Evolutionary conservation across 306 rosid species (phyloP).

Genomic region (Lotus japonicus): DNA sequence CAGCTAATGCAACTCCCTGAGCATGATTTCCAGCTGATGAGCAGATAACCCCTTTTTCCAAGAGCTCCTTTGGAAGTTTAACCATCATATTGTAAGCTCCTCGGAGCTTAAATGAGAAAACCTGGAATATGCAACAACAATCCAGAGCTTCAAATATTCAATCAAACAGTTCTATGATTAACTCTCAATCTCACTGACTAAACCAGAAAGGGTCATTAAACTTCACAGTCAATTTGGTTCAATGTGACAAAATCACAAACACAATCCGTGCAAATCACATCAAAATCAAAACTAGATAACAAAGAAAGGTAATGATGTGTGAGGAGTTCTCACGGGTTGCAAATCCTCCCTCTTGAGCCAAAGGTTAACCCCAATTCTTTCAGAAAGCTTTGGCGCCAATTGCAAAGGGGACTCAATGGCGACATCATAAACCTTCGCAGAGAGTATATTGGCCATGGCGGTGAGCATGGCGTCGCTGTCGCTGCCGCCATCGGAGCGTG

Average conservation of each 20-base stretch:
- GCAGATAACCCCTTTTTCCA: constrained; percentile 84
- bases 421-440: constrained; percentile 81
- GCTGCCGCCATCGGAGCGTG: constrained; percentile 16
- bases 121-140: constrained; percentile 41
- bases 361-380: constrained; percentile 52
- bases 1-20: constrained; percentile 92
- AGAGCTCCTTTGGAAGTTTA: constrained; percentile 54
- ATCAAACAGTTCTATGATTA: not conserved
- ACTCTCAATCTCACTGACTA: not conserved
- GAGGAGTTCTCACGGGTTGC: constrained; percentile 68
- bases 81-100: constrained; percentile 99
- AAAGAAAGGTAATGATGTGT: too few species aligned
- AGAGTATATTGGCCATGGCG: constrained; percentile 62
- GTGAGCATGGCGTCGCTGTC: constrained; percentile 11
- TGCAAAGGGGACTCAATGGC: constrained; percentile 79
- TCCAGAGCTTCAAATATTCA: not conserved
- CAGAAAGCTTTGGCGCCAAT: constrained; percentile 67
- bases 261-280: too few species aligned
- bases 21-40: constrained; percentile 99
- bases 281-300: too few species aligned
- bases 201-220: not conserved
- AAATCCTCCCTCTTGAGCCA: constrained; percentile 95
- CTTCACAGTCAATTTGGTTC: not conserved
- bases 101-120: constrained; percentile 89
- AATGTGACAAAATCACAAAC: not conserved